Base-by-base conservation (phyloP, 1,284 basidiomycete species). In the Tilletiopsis washingtonensis region DNA sequence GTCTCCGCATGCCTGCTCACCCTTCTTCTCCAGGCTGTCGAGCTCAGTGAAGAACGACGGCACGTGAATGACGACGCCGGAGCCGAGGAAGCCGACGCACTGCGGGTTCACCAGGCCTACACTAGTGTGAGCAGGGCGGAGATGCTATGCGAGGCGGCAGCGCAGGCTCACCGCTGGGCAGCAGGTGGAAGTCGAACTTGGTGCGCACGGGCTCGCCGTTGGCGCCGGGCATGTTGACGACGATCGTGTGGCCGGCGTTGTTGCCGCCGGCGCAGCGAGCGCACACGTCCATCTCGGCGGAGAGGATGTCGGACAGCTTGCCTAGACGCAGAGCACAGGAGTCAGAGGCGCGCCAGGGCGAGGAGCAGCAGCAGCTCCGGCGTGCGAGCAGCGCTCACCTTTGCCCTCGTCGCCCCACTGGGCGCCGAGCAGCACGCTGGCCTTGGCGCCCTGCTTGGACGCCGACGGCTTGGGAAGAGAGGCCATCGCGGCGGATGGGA, bases 201-300 rank as follows among this genome's bases (percentile, higher is more conserved):
- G 82, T 89, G 74, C 82, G 82, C 57, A 78, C 83, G 75, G 82
- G 73, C 81, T 82, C 67, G 78, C 80, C 50, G 77, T 83, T 61
- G 12, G 32, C 12, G 32, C 32, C 32, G 17, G 32, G 32, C 81
- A 78, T 74, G 41, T 86, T 84, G 34, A 85, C 88, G 59, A 98
- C 86, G 74, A 98, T 96, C 27, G 94, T 98, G 76, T 98, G 93
- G 5, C 93, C 94, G 38, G 93, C 93, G 74, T 98, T 98, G 78
- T 97, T 97, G 17, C 93, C 94, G 24, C 93, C 93, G 5, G 93
- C 93, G 75, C 91, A 97, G 42, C 93, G 82, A 29, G 91, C 93
- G 71, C 91, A 97, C 70, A 98, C 76, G 74, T 98, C 93, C 63
- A 83, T 81, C 48, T 93, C 82, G 19, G 84, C 86, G 34, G 59